phyloP scores from a whole-genome alignment of 139 green algal species.

The Zygnema cylindricum region DNA sequence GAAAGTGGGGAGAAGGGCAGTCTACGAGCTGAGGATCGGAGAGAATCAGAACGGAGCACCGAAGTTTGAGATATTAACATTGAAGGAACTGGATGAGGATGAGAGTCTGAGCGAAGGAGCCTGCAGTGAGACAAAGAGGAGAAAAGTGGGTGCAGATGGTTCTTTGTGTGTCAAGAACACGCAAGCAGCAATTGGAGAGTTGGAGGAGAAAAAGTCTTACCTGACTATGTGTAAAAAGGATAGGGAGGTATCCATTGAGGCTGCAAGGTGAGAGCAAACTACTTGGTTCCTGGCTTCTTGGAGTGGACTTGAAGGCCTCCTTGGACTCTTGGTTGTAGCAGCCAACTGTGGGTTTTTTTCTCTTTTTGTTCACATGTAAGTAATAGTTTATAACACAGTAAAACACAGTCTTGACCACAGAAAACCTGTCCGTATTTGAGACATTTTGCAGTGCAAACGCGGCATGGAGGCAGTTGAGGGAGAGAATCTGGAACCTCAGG shows the following conservation, averaged over 20 bases:
- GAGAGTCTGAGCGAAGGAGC: not conserved
- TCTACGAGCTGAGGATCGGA: not conserved
- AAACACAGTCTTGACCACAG: not conserved
- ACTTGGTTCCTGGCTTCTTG: conserved; percentile 11
- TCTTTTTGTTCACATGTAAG: conserved; percentile 8
- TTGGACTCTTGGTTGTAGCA: not conserved
- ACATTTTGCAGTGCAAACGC: conserved; percentile 32
- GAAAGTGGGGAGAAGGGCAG: not conserved
- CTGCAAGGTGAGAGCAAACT: not conserved
- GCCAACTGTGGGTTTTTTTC: not conserved
- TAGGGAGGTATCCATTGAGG: not conserved
- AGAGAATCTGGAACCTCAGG: conserved; percentile 30
- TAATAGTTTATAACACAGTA: not conserved
- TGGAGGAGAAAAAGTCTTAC: not conserved
- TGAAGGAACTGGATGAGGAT: conserved; percentile 16
- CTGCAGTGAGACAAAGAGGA: not conserved
- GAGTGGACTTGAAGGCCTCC: not conserved
- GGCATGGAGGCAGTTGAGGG: conserved; percentile 24
- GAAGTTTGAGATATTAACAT: not conserved
- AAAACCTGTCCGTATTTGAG: conserved; percentile 23
- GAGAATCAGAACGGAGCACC: conserved; percentile 8
- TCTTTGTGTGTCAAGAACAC: conserved; percentile 6
- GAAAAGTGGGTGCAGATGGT: not conserved
- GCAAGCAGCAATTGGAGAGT: not conserved
- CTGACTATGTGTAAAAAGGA: not conserved